phyloP scores from a whole-genome alignment of 306 rosid genomes.

The Neltuma alba region DNA sequence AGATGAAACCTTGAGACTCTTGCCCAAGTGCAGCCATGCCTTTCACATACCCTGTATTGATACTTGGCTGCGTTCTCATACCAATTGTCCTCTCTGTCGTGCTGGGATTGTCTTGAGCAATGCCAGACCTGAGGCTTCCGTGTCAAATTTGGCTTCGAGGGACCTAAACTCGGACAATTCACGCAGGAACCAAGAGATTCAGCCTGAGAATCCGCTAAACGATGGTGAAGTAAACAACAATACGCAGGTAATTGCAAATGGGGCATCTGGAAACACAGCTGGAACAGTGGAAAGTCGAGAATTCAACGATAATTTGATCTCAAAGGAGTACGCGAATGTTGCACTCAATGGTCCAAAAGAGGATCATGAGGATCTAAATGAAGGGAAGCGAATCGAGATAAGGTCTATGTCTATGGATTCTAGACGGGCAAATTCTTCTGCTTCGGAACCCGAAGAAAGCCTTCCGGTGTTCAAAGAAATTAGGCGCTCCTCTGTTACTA shows the following conservation, averaged over 20 bases:
- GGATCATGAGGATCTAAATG: not conserved
- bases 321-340: conserved; percentile 31
- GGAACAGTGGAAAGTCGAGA: conserved; percentile 37
- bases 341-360: not conserved
- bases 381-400: not conserved
- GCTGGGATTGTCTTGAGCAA: conserved; percentile 49
- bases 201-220: conserved; percentile 30
- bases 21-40: conserved; percentile 82
- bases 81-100: conserved; percentile 79
- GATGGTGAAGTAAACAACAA: conserved; percentile 34
- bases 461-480: not conserved
- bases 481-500: not conserved
- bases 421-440: not conserved
- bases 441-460: not conserved
- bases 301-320: conserved; percentile 27
- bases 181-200: conserved; percentile 44
- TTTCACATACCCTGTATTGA: conserved; percentile 77
- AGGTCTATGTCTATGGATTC: conserved; percentile 41
- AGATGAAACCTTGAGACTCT: conserved; percentile 55
- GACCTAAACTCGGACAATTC: conserved; percentile 34
- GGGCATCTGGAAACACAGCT: conserved; percentile 33
- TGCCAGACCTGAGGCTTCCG: conserved; percentile 11
- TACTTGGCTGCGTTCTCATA: conserved; percentile 79
- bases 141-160: conserved; percentile 19
- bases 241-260: not conserved